Evolutionary conservation across 805 yeast species (phyloP).

Genomic region (Millerozyma miso): DNA sequence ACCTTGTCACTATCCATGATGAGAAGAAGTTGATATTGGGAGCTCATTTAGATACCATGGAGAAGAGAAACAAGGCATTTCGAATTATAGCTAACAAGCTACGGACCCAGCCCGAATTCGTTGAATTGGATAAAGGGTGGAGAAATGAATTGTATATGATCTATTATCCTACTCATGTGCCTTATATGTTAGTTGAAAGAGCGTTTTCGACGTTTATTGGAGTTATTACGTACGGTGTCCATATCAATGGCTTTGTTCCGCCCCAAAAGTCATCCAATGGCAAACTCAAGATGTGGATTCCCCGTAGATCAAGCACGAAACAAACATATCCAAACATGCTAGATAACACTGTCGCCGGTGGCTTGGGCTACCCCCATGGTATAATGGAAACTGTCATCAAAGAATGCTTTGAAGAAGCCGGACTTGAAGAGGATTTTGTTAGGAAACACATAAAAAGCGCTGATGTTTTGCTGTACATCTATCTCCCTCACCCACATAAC

Average conservation of each 20-base stretch:
- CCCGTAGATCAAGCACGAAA: conserved; percentile 71
- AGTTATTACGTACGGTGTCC: conserved; percentile 86
- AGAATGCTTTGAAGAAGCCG: conserved; percentile 91
- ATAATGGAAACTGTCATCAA: conserved; percentile 73
- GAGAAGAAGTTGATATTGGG: conserved; percentile 24
- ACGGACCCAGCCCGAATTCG: conserved; percentile 25
- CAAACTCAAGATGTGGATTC: conserved; percentile 69
- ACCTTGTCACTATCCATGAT: conserved; percentile 18
- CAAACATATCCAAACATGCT: conserved; percentile 87
- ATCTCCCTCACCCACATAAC: conserved; percentile 39
- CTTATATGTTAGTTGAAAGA: conserved; percentile 73
- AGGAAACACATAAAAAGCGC: conserved; percentile 38
- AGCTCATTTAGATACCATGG: conserved; percentile 29
- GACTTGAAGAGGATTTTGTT: conserved; percentile 54
- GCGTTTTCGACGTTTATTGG: conserved; percentile 81
- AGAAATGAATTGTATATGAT: conserved; percentile 78
- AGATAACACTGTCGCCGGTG: conserved; percentile 95
- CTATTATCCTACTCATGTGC: conserved; percentile 48
- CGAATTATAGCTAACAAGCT: conserved; percentile 40
- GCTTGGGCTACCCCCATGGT: conserved; percentile 78
- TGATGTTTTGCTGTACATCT: conserved; percentile 71
- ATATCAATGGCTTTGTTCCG: conserved; percentile 73
- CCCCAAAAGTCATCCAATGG: conserved; percentile 35
- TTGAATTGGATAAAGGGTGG: conserved; percentile 61
- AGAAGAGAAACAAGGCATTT: conserved; percentile 38